Evolutionary conservation across 2,329 filamentous ascomycete species (phyloP).

Genomic region (Xylariomycetidae sp.): DNA sequence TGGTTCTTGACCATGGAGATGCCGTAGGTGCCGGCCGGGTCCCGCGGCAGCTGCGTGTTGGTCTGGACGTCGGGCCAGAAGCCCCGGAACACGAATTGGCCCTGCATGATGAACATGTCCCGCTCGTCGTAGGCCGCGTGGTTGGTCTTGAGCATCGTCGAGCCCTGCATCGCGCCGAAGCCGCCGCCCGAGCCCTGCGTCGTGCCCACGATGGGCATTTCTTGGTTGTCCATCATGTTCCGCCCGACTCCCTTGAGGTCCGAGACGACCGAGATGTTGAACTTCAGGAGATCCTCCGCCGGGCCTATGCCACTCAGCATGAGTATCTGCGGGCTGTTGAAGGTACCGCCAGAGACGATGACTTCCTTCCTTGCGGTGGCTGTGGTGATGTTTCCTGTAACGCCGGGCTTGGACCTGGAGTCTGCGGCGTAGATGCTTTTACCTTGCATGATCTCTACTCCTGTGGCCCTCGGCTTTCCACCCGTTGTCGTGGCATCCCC

Average conservation of each 20-base stretch:
- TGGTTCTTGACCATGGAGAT: constrained; percentile 33
- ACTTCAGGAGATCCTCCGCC: constrained; percentile 29
- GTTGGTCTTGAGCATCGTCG: background rate
- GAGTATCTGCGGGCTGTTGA: constrained; percentile 45
- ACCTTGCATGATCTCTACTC: constrained; percentile 17
- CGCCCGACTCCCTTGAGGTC: constrained; percentile 43
- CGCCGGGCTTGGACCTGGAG: constrained; percentile 16
- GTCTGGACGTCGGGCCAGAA: constrained; percentile 17
- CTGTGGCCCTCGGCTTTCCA: constrained; percentile 8
- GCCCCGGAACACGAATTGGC: constrained; percentile 13
- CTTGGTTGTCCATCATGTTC: constrained; percentile 40
- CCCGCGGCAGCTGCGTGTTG: constrained; percentile 16
- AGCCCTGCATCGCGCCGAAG: background rate
- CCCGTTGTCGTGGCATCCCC: constrained; percentile 2
- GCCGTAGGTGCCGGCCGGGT: constrained; percentile 25
- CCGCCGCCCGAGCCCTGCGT: constrained; percentile 2
- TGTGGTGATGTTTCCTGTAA: constrained; percentile 17
- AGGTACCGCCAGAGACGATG: constrained; percentile 41
- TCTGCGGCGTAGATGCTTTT: constrained; percentile 25
- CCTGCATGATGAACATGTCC: constrained; percentile 15
- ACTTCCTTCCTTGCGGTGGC: constrained; percentile 34
- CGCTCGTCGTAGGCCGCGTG: constrained; percentile 11
- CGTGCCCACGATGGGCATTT: constrained; percentile 26
- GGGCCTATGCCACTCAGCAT: constrained; percentile 44
- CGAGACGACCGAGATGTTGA: constrained; percentile 37